These are phyloP conservation scores for Sporobolomyces phaffii DNA, from an alignment of 768 basidiomycete species.

Conservation along the genomic window DNA sequence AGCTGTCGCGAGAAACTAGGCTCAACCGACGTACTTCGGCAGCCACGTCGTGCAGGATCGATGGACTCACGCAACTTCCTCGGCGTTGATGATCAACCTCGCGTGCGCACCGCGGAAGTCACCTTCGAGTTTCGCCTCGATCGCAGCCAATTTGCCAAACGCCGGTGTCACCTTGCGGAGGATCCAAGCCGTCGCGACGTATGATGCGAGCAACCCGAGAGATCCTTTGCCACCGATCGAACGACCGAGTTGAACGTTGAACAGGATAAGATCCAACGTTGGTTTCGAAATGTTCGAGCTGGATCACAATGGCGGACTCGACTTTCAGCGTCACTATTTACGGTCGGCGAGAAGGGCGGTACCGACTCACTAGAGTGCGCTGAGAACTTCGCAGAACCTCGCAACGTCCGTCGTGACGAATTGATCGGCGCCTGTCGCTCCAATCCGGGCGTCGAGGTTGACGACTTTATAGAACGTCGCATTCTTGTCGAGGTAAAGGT, in stretches of 20 bases:
- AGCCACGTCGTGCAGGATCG: too few species aligned
- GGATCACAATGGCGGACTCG: not conserved
- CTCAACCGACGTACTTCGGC: too few species aligned
- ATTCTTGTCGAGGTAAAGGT: constrained; percentile 70
- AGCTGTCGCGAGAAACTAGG: constrained; percentile 51
- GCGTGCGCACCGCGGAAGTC: constrained; percentile 85
- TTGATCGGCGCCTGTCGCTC: constrained; percentile 35
- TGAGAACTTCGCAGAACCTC: constrained; percentile 75
- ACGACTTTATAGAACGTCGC: constrained; percentile 48
- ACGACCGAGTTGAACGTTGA: constrained; percentile 81
- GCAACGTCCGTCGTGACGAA: constrained; percentile 81
- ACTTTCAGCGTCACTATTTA: constrained; percentile 6
- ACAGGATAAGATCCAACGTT: constrained; percentile 78
- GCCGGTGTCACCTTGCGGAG: constrained; percentile 72
- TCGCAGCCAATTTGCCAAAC: constrained; percentile 80
- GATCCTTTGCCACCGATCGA: constrained; percentile 83
- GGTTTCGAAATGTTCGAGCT: constrained; percentile 94
- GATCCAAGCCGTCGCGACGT: constrained; percentile 77
- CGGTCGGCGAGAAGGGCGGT: not conserved
- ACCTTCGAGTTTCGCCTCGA: constrained; percentile 81
- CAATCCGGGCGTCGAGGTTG: constrained; percentile 40
- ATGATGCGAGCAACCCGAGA: constrained; percentile 69
- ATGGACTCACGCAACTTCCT: constrained; percentile 87
- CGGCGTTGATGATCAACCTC: constrained; percentile 76
- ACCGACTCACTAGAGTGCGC: constrained; percentile 74